Conservation (phyloP, 1,284 basidiomycete genomes). For the Cutaneotrichosporon sp. region DNA sequence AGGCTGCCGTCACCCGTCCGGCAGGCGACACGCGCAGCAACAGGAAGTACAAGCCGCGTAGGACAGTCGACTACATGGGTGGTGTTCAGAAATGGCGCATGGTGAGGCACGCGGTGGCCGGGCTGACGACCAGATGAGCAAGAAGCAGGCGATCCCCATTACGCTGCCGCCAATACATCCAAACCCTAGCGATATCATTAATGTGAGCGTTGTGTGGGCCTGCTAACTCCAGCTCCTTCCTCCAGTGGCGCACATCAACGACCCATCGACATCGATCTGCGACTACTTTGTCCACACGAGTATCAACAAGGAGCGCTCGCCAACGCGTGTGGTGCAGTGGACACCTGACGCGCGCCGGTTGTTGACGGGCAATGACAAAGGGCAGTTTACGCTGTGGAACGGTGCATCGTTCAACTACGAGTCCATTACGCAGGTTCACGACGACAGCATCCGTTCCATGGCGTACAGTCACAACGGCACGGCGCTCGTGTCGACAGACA, state of each 20-base stretch:
- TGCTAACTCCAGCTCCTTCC: slow-evolving; percentile 69
- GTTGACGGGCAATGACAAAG: slow-evolving; percentile 91
- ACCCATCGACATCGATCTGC: slow-evolving; percentile 85
- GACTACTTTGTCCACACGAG: slow-evolving; percentile 97
- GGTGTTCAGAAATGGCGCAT: slow-evolving; percentile 77
- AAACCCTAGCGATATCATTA: slow-evolving; percentile 75
- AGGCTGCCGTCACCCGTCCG: slow-evolving; percentile 60
- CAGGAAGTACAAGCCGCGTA: slow-evolving; percentile 84
- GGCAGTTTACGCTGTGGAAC: slow-evolving; percentile 99
- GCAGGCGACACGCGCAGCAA: slow-evolving; percentile 59
- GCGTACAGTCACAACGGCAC: slow-evolving; percentile 86
- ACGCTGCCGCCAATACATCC: slow-evolving; percentile 70
- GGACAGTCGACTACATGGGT: slow-evolving; percentile 93
- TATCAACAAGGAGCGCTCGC: slow-evolving; percentile 96
- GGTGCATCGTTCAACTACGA: slow-evolving; percentile 99
- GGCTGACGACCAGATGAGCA: slow-evolving; percentile 60
- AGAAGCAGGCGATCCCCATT: slow-evolving; percentile 64
- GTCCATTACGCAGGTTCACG: slow-evolving; percentile 96
- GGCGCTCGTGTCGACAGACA: slow-evolving; percentile 89
- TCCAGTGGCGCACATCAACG: slow-evolving; percentile 82
- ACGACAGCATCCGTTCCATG: slow-evolving; percentile 86
- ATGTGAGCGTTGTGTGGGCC: slow-evolving; percentile 58
- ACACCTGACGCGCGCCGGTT: slow-evolving; percentile 91
- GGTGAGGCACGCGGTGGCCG: slow-evolving; percentile 57
- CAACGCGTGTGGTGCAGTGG: slow-evolving; percentile 96